Conservation (phyloP, 306 rosid species). For the Urtica urens region DNA sequence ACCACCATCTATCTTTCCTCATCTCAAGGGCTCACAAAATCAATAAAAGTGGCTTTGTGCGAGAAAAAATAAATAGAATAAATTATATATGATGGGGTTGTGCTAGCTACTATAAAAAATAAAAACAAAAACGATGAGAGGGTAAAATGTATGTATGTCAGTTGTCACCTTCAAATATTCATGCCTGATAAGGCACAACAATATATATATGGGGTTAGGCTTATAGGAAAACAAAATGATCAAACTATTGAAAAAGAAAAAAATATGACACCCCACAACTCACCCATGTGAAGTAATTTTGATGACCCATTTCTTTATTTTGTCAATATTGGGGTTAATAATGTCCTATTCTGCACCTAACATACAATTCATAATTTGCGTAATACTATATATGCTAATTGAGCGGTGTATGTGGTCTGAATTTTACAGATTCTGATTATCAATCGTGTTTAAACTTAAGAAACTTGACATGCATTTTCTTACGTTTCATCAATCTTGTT, state of each 20-base stretch:
- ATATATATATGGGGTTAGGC: neutral
- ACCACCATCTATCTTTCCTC: constrained; percentile 19
- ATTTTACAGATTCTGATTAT: no score
- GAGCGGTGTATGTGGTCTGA: no score
- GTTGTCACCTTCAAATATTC: neutral
- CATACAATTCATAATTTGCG: no score
- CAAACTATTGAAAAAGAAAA: neutral
- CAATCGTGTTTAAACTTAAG: no score
- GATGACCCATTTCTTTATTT: neutral
- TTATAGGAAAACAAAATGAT: neutral
- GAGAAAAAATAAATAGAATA: constrained; percentile 18
- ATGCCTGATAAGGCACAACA: constrained; percentile 3
- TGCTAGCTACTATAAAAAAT: constrained; percentile 1
- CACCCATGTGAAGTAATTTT: neutral
- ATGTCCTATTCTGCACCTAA: no score
- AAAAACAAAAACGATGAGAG: neutral
- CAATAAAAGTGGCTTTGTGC: neutral
- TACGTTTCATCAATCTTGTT: no score
- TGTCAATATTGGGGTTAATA: neutral
- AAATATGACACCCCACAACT: constrained; percentile 7
- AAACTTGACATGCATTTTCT: no score
- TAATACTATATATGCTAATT: no score
- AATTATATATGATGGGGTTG: constrained; percentile 4
- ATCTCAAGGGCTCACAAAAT: constrained; percentile 18
- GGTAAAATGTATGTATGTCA: neutral